phyloP scores from a whole-genome alignment of 257 asterid species.

The Mitragyna speciosa region DNA sequence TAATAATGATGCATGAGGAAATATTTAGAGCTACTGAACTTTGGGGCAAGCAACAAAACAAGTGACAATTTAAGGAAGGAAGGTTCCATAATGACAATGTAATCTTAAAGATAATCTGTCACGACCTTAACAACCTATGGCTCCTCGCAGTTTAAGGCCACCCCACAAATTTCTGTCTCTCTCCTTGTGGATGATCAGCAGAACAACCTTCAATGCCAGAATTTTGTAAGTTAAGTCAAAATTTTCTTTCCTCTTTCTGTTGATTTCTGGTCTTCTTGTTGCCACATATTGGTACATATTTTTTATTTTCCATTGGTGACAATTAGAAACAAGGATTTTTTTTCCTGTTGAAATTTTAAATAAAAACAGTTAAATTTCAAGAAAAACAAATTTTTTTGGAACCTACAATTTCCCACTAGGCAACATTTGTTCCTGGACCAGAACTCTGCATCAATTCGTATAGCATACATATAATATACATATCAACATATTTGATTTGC shows the following conservation, averaged over 20 bases:
- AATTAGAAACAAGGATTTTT: background rate
- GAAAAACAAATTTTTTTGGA: conserved; percentile 15
- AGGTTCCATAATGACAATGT: background rate
- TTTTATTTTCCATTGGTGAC: background rate
- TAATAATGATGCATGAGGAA: background rate
- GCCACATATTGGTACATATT: background rate
- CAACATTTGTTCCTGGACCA: conserved; percentile 60
- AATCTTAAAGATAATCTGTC: conserved; percentile 12
- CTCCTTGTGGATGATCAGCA: conserved; percentile 29
- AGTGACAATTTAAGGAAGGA: conserved; percentile 1
- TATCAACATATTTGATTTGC: conserved; percentile 16
- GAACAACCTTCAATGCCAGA: background rate
- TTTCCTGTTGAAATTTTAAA: background rate
- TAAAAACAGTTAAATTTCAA: conserved; percentile 27
- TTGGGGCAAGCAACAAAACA: background rate
- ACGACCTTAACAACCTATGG: conserved; percentile 28
- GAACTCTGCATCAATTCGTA: conserved; percentile 56
- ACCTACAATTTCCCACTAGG: conserved; percentile 51
- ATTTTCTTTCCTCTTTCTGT: conserved; percentile 2
- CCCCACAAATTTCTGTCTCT: conserved; percentile 26
- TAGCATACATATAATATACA: conserved; percentile 39
- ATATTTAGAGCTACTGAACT: background rate
- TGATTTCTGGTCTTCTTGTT: background rate
- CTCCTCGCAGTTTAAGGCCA: conserved; percentile 37
- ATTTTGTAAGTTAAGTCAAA: conserved; percentile 3